Evolutionary conservation across 1,284 basidiomycete genomes (phyloP).

Genomic region (Ganoderma lingzhi): DNA sequence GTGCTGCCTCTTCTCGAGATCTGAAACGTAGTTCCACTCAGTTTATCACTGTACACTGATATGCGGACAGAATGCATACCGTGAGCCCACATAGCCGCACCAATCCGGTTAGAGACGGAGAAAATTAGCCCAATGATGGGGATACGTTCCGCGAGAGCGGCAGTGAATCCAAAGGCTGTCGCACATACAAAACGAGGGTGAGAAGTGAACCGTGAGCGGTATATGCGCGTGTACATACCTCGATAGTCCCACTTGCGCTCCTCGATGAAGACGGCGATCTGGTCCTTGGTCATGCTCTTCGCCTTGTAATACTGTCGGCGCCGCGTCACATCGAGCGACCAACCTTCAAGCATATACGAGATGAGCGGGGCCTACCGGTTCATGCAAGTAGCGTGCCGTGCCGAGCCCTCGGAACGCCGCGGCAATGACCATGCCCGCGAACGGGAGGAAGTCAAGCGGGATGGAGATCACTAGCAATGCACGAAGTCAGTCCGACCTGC

Average conservation of each 20-base stretch:
- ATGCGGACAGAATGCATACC: slow-evolving; percentile 52
- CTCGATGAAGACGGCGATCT: slow-evolving; percentile 80
- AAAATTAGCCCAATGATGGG: slow-evolving; percentile 84
- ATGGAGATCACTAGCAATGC: slow-evolving; percentile 64
- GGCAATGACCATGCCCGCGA: slow-evolving; percentile 70
- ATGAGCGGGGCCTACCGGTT: slow-evolving; percentile 54
- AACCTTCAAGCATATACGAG: neutral
- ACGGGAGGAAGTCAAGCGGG: slow-evolving; percentile 75
- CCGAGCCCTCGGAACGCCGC: slow-evolving; percentile 75
- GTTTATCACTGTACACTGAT: neutral
- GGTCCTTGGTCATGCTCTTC: slow-evolving; percentile 79
- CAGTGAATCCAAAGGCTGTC: slow-evolving; percentile 82
- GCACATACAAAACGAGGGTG: neutral
- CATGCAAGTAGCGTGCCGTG: slow-evolving; percentile 76
- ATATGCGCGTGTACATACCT: slow-evolving; percentile 47
- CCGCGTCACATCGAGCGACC: too few relatives aligned
- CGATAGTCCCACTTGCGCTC: slow-evolving; percentile 90
- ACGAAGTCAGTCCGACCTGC: neutral
- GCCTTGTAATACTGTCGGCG: slow-evolving; percentile 76
- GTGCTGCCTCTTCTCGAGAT: slow-evolving; percentile 84
- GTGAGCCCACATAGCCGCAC: slow-evolving; percentile 92
- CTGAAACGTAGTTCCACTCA: slow-evolving; percentile 42
- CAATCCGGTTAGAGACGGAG: slow-evolving; percentile 85
- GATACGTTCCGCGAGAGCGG: slow-evolving; percentile 79
- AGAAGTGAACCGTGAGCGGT: neutral